Conservation (phyloP, 495 filamentous ascomycete genomes). For the Talaromyces liani region DNA sequence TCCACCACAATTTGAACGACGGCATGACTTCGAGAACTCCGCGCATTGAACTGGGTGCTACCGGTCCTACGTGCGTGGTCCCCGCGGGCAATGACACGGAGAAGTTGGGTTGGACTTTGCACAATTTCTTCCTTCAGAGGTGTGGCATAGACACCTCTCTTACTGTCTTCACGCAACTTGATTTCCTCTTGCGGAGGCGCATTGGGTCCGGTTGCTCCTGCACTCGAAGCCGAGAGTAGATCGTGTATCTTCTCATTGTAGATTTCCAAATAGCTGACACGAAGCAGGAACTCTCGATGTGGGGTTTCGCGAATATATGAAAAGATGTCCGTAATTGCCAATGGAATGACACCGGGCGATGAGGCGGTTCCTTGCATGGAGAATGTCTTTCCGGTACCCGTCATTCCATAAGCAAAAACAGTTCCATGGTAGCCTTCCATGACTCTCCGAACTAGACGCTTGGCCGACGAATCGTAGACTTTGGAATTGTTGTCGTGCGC, state of each 20-base stretch:
- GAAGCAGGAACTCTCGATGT: conserved; percentile 84
- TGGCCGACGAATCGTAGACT: conserved; percentile 90
- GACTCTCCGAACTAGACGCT: conserved; percentile 87
- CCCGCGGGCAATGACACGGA: conserved; percentile 90
- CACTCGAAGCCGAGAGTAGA: conserved; percentile 65
- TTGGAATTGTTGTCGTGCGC: conserved; percentile 85
- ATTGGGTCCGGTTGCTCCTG: conserved; percentile 38
- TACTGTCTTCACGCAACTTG: conserved; percentile 91
- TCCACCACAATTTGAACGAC: conserved; percentile 99
- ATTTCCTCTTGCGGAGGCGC: conserved; percentile 72
- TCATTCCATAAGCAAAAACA: conserved; percentile 99
- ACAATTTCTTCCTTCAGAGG: conserved; percentile 98
- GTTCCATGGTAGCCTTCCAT: conserved; percentile 99
- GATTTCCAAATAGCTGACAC: conserved; percentile 97
- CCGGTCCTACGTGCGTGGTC: conserved; percentile 83
- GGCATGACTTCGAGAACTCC: conserved; percentile 94
- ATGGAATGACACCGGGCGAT: conserved; percentile 92
- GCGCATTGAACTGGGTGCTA: conserved; percentile 92
- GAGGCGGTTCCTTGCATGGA: conserved; percentile 98
- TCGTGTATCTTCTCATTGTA: conserved; percentile 99
- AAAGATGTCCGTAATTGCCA: conserved; percentile 98
- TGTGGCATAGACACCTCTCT: conserved; percentile 91
- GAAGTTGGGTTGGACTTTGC: conserved; percentile 89
- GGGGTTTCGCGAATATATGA: conserved; percentile 98
- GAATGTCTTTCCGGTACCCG: conserved; percentile 96